phyloP scores from a whole-genome alignment of 1,284 basidiomycete species.

The Cronartium quercuum region DNA sequence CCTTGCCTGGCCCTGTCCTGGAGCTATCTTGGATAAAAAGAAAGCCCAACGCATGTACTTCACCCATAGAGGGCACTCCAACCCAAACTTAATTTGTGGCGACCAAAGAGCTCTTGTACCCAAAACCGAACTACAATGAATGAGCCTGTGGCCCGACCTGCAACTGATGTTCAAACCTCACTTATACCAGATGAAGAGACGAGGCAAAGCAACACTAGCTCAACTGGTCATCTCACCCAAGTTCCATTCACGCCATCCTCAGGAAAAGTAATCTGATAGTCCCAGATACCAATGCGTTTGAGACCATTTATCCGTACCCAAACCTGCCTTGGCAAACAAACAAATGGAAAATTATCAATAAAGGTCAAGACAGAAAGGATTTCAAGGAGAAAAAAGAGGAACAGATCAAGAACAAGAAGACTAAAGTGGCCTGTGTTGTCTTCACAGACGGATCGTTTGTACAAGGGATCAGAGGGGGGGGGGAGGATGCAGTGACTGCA shows the following conservation, averaged over 20 bases:
- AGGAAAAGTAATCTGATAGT: not conserved
- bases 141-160: not conserved
- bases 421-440: not conserved
- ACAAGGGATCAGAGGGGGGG: not conserved
- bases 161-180: not conserved
- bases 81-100: not conserved
- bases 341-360: not conserved
- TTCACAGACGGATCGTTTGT: not conserved
- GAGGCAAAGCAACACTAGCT: not conserved
- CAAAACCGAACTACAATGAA: not conserved
- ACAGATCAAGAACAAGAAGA: not conserved
- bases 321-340: not conserved
- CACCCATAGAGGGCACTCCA: not conserved
- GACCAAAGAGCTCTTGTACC: not conserved
- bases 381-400: not conserved
- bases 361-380: not conserved
- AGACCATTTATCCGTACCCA: not conserved
- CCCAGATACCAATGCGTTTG: not conserved
- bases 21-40: conserved; percentile 18
- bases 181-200: not conserved
- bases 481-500: not conserved
- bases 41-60: conserved; percentile 5
- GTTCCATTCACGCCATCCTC: not conserved
- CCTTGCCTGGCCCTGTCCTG: not conserved
- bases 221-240: not conserved